Percentiles rank a stretch among this genome's conserved stretches.
phyloP scores from a whole-genome alignment of 805 yeast species.

The Wickerhamomyces chaumierensis region DNA sequence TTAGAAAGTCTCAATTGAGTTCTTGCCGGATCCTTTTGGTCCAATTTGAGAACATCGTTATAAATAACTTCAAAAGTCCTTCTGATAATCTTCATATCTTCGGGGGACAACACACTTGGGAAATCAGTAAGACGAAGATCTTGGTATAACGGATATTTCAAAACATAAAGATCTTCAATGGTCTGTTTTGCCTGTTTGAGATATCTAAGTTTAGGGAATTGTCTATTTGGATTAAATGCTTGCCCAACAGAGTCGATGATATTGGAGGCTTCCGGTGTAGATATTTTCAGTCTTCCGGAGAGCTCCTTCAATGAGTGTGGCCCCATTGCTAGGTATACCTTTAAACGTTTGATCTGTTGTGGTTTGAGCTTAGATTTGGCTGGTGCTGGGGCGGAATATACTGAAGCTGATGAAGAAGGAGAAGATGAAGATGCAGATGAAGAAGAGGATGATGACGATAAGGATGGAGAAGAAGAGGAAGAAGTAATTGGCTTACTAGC shows the following conservation, averaged over 20 bases:
- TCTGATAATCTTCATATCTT: slow-evolving; percentile 2
- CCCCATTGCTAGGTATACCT: background rate
- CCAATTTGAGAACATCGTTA: background rate
- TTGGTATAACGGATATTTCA: slow-evolving; percentile 25
- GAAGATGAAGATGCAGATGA: background rate
- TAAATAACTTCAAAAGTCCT: background rate
- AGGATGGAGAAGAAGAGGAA: background rate
- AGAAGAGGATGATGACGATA: background rate
- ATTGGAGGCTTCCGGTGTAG: background rate
- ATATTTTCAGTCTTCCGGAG: background rate
- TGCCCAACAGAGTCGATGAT: background rate
- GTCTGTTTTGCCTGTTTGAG: slow-evolving; percentile 6
- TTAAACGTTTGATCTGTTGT: background rate
- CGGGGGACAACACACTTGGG: slow-evolving; percentile 6
- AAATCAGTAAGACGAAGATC: slow-evolving; percentile 6
- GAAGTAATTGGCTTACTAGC: background rate
- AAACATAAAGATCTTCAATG: slow-evolving; percentile 20
- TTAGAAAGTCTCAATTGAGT: background rate
- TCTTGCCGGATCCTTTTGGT: background rate
- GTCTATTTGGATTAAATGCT: background rate
- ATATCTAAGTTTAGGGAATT: background rate
- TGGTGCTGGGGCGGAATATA: background rate
- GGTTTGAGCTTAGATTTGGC: background rate
- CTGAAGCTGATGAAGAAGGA: background rate
- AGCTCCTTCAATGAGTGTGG: background rate